Percentiles rank a stretch among this genome's conserved stretches.
Conservation (phyloP, 1,284 basidiomycete genomes). For the Irpex lacteus region DNA sequence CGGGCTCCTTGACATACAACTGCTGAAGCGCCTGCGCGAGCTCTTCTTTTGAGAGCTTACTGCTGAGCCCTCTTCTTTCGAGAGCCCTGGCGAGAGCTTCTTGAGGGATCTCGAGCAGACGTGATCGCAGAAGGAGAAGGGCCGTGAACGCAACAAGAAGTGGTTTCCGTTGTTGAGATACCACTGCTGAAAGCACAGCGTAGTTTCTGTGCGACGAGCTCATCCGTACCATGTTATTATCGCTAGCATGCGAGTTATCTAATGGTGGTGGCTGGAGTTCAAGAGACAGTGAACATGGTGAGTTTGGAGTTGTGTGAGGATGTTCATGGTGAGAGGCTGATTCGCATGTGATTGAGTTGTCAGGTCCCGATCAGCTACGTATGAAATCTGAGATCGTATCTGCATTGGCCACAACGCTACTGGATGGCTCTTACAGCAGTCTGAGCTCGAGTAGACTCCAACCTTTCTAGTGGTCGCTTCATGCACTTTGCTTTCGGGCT, state of each 20-base stretch:
- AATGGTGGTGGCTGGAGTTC: too few relatives aligned
- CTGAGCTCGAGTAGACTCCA: too few relatives aligned
- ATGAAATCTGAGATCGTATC: too few relatives aligned
- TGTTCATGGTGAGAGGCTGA: too few relatives aligned
- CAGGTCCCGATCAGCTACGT: too few relatives aligned
- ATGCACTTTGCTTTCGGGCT: too few relatives aligned
- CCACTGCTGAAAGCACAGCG: background rate
- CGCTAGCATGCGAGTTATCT: background rate
- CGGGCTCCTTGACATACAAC: conserved; percentile 50
- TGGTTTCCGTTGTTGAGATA: background rate
- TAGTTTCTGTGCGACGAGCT: background rate
- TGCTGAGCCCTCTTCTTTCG: conserved; percentile 20
- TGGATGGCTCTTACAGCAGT: too few relatives aligned
- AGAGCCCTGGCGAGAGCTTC: conserved; percentile 24
- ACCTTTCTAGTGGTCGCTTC: too few relatives aligned
- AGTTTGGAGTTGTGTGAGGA: too few relatives aligned
- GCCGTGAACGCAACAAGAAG: conserved; percentile 18
- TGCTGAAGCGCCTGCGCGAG: conserved; percentile 50
- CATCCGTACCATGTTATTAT: background rate
- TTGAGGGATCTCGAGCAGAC: conserved; percentile 35
- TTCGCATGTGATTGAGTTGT: too few relatives aligned
- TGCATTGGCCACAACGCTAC: too few relatives aligned
- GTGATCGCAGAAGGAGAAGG: conserved; percentile 45
- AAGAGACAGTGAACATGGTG: too few relatives aligned
- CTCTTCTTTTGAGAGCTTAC: conserved; percentile 39